Conservation (phyloP, 176 grass and related monocot genomes). For the Neostapfia colusana region DNA sequence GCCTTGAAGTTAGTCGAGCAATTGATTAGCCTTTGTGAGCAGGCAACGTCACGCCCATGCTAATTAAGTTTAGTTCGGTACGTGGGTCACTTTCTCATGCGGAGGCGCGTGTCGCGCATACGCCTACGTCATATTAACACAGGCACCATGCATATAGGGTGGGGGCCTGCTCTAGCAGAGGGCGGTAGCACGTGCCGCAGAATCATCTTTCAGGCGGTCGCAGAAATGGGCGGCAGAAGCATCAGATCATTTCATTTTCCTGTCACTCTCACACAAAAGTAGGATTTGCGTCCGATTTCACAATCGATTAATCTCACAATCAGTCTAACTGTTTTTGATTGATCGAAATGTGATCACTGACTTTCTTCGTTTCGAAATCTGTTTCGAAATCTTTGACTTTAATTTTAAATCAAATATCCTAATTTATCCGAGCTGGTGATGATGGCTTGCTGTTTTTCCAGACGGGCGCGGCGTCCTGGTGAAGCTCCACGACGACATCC, state of each 20-base stretch:
- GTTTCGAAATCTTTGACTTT: too few species aligned
- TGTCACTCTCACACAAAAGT: constrained; percentile 3
- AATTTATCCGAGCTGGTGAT: too few species aligned
- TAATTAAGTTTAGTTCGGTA: neutral
- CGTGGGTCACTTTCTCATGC: constrained; percentile 29
- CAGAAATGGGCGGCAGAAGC: neutral
- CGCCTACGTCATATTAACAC: neutral
- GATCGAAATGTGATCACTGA: too few species aligned
- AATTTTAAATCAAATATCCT: too few species aligned
- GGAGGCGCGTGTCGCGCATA: constrained; percentile 17
- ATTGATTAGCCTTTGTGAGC: neutral
- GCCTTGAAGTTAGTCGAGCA: neutral
- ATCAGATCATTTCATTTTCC: neutral
- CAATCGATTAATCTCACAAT: too few species aligned
- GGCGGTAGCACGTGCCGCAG: neutral
- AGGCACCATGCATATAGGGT: too few species aligned
- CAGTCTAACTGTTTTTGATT: too few species aligned
- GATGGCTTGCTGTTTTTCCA: neutral
- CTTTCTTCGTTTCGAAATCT: too few species aligned
- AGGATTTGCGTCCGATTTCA: neutral
- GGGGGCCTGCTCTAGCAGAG: too few species aligned
- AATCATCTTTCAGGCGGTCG: neutral
- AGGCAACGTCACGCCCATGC: neutral
- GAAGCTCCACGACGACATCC: constrained; percentile 59
- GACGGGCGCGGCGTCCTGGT: constrained; percentile 37